Evolutionary conservation across 805 yeast species (phyloP).

Genomic region (Sungouiella thailandica): DNA sequence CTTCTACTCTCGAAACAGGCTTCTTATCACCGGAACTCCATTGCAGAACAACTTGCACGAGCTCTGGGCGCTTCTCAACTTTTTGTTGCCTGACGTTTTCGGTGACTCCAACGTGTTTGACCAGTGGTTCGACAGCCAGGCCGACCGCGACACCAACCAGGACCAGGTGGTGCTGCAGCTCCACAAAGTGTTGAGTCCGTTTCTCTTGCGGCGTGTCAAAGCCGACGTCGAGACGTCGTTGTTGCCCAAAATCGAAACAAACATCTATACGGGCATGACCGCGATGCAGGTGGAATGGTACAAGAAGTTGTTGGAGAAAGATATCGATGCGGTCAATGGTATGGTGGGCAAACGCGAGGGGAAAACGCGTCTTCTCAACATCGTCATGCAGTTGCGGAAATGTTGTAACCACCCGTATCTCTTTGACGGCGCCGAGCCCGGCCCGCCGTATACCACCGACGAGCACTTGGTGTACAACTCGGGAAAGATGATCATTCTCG

Average conservation of each 20-base stretch:
- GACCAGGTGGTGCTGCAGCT: conserved; percentile 83
- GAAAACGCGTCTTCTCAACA: conserved; percentile 83
- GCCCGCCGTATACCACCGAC: conserved; percentile 95
- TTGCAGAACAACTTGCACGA: conserved; percentile 93
- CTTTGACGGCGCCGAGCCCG: conserved; percentile 99
- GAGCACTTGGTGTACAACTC: conserved; percentile 88
- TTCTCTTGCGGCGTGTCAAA: conserved; percentile 82
- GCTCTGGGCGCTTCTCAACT: conserved; percentile 90
- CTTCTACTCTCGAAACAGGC: conserved; percentile 78
- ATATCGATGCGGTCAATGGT: conserved; percentile 94
- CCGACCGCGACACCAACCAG: conserved; percentile 44
- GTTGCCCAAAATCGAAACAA: conserved; percentile 85
- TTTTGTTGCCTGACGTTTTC: conserved; percentile 88
- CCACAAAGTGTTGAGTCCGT: conserved; percentile 85
- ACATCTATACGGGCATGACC: conserved; percentile 90
- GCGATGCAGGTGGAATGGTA: conserved; percentile 95
- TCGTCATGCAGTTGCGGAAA: conserved; percentile 94
- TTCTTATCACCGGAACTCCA: conserved; percentile 94
- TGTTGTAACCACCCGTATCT: conserved; percentile 97
- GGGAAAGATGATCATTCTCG: conserved; percentile 86
- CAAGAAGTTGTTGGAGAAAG: conserved; percentile 80
- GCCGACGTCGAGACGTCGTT: conserved; percentile 89
- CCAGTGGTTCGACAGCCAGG: conserved; percentile 74
- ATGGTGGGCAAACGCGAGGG: conserved; percentile 92
- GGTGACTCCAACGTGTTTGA: conserved; percentile 88